phyloP scores from a whole-genome alignment of 2,329 filamentous ascomycete species.

The Alternaria alternata region DNA sequence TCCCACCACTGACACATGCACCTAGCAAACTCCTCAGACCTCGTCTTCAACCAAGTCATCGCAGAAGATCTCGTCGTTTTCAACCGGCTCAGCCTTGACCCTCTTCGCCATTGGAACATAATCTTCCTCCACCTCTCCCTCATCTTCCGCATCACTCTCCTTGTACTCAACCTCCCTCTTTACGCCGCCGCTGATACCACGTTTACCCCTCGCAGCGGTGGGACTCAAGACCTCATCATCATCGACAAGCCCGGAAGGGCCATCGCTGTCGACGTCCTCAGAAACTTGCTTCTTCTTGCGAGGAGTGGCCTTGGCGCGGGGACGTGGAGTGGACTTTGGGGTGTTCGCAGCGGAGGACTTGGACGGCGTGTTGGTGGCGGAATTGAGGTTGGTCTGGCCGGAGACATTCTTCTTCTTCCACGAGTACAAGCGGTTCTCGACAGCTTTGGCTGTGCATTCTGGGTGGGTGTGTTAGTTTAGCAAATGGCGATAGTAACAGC shows the following conservation, averaged over 20 bases:
- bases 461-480: no score
- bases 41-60: neutral
- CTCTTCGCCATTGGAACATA: neutral
- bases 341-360: neutral
- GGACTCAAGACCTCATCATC: slow-evolving; percentile 3
- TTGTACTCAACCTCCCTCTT: no score
- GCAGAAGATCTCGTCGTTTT: neutral
- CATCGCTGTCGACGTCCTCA: neutral
- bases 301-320: neutral
- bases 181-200: neutral
- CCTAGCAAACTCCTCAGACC: neutral
- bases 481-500: no score
- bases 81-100: neutral
- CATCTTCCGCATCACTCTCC: no score
- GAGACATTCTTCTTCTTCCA: no score
- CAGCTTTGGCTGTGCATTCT: no score
- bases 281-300: neutral
- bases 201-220: slow-evolving; percentile 3
- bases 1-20: no score
- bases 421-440: no score
- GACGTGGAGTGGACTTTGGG: neutral
- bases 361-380: neutral
- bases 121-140: neutral
- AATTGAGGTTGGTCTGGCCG: neutral
- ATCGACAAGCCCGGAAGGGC: neutral